Conservation (phyloP, 164 flowering plant species). For the Paratinospora sagittata region DNA sequence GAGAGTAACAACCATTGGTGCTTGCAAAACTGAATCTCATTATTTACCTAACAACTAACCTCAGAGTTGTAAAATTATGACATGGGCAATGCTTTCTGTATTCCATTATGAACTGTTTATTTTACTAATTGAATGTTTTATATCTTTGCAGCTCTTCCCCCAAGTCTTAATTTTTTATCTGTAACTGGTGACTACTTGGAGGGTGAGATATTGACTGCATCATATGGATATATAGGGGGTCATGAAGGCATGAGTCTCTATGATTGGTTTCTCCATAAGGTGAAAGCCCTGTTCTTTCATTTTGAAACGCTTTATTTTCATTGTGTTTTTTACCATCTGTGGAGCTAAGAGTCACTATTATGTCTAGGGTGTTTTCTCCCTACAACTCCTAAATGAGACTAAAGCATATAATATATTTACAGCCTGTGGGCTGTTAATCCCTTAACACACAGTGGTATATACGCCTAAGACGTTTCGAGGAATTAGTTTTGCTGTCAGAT, state of each 20-base stretch:
- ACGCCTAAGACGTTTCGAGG: not conserved
- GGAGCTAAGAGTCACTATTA: not conserved
- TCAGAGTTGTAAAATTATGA: not conserved
- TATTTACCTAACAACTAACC: not conserved
- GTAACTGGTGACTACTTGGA: slow-evolving; percentile 84
- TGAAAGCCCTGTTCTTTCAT: slow-evolving; percentile 15
- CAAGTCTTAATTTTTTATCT: slow-evolving; percentile 83
- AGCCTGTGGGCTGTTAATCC: not conserved
- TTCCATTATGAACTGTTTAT: not conserved
- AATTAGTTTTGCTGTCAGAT: not conserved
- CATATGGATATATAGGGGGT: slow-evolving; percentile 97
- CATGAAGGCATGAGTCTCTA: slow-evolving; percentile 93
- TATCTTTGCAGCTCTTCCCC: slow-evolving; percentile 77
- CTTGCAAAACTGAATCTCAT: not conserved
- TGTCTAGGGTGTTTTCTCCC: not conserved
- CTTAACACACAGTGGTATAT: not conserved
- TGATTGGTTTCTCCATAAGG: slow-evolving; percentile 95
- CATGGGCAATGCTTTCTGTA: not conserved
- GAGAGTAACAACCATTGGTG: not conserved
- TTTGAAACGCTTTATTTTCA: not conserved
- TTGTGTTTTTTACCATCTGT: not conserved
- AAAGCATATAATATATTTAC: too few relatives aligned
- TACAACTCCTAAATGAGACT: not conserved
- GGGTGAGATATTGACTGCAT: slow-evolving; percentile 86
- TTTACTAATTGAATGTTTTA: not conserved